Evolutionary conservation across 1,284 basidiomycete species (phyloP), one percentile per base, ranked within the genome.

Genomic region (Moesziomyces globuligerus): DNA sequence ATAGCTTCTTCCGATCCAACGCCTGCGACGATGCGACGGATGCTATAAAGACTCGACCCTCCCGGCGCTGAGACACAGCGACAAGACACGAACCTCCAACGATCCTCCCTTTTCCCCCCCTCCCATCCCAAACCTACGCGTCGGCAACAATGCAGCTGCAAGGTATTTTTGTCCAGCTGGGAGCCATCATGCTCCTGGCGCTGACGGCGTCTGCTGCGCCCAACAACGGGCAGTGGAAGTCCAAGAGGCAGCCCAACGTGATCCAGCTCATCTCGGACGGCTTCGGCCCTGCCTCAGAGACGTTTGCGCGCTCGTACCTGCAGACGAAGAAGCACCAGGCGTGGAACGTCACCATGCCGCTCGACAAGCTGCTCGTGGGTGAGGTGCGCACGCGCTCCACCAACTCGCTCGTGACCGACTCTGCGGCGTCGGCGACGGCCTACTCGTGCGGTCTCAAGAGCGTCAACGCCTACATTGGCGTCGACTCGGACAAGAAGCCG

Each of bases 351-450:
- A 56, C 75, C 49, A 57, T 82, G 24, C 72, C 80, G 4, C 68
- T 79, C 13, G 81, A 83, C 65, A 76, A 74, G 38, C 46, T 76
- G 32, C 72, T 78, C 8, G 72, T 83, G 38, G 81, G 81, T 36
- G 68, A 74, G 32, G 67, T 81, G 25, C 71, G 81, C 17, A 81
- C 81, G 6, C 61, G 81, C 8, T 70, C 81, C 1, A 75, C 74
- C 48, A 60, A 81, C 55, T 77, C 74, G 24, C 69, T 81, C 29
- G 79, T 83, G n/a, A 82, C 81, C 37, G 81, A 83, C 67, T 79
- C 76, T n/a, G 79, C 81, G 13, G 81, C 81, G 3, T 69, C 66
- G 1, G 81, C 76, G 0, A 83, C 81, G 8, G 81, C 81, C 24
- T 83, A 79, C 48, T 78, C 81, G 21, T 81, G 79, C 42, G 81